Evolutionary conservation across 129 eudicot species (phyloP).

Genomic region (Apium graveolens): DNA sequence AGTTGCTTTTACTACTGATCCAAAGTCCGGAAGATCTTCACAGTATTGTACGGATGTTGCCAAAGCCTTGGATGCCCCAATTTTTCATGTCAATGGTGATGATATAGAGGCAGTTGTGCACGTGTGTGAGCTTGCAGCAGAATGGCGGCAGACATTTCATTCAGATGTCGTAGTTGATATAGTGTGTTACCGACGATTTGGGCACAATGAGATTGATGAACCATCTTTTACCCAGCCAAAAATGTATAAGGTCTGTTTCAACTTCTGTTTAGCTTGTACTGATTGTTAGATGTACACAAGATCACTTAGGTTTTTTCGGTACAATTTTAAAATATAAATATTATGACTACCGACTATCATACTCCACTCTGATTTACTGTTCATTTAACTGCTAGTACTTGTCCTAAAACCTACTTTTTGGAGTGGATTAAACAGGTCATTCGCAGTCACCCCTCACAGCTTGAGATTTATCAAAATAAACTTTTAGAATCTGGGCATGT

Average conservation of each 20-base stretch:
- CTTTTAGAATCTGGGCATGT: constrained; percentile 72
- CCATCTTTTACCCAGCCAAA: constrained; percentile 96
- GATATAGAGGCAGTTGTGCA: constrained; percentile 96
- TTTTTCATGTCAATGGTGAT: constrained; percentile 97
- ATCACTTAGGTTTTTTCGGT: neutral
- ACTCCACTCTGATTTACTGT: constrained; percentile 1
- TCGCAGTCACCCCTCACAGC: constrained; percentile 80
- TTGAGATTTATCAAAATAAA: constrained; percentile 73
- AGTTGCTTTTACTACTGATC: constrained; percentile 97
- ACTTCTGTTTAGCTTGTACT: neutral
- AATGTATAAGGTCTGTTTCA: constrained; percentile 74
- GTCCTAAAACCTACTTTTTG: constrained; percentile 8
- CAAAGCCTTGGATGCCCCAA: constrained; percentile 87
- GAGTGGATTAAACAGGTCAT: constrained; percentile 46
- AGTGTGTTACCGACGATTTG: constrained; percentile 93
- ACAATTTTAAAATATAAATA: neutral
- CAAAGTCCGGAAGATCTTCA: constrained; percentile 87
- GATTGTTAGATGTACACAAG: neutral
- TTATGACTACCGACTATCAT: neutral
- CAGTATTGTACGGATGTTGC: constrained; percentile 99
- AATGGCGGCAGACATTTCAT: constrained; percentile 97
- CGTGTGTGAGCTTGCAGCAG: constrained; percentile 97
- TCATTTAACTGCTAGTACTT: neutral
- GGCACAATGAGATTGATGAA: constrained; percentile 98
- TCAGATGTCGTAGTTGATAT: constrained; percentile 96